phyloP scores from a whole-genome alignment of 1,139 yeast species.

The Sugiyamaella xylanicola region DNA sequence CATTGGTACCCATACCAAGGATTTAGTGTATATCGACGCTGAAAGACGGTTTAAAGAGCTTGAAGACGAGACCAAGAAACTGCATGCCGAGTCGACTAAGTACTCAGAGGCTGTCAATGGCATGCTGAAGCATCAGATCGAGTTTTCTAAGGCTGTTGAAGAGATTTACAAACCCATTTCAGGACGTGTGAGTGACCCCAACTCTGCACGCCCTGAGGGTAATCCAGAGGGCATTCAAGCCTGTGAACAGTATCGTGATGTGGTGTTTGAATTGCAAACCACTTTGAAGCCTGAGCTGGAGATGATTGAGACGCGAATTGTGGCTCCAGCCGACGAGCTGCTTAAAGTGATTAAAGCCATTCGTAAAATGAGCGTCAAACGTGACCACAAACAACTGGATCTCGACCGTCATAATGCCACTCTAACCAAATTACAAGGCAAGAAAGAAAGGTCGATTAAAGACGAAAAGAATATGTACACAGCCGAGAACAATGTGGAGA shows the following conservation, averaged over 20 bases:
- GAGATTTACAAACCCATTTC: slow-evolving; percentile 95
- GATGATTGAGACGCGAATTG: slow-evolving; percentile 84
- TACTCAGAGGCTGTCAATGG: slow-evolving; percentile 91
- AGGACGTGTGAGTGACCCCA: slow-evolving; percentile 89
- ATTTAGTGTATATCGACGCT: slow-evolving; percentile 90
- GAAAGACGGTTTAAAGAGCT: slow-evolving; percentile 93
- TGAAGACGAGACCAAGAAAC: slow-evolving; percentile 83
- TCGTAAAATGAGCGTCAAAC: slow-evolving; percentile 90
- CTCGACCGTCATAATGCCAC: slow-evolving; percentile 80
- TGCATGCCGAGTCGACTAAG: slow-evolving; percentile 86
- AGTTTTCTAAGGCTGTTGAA: slow-evolving; percentile 89
- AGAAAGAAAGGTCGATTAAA: slow-evolving; percentile 79
- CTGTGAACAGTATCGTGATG: slow-evolving; percentile 84
- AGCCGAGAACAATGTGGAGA: slow-evolving; percentile 84
- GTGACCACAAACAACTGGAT: slow-evolving; percentile 94
- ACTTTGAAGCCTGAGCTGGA: slow-evolving; percentile 91
- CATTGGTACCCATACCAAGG: slow-evolving; percentile 74
- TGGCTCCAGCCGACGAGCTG: slow-evolving; percentile 89
- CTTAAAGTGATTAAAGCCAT: slow-evolving; percentile 77
- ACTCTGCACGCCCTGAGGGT: slow-evolving; percentile 81
- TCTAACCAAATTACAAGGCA: slow-evolving; percentile 70
- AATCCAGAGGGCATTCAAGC: slow-evolving; percentile 97
- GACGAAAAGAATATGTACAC: slow-evolving; percentile 89
- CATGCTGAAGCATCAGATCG: slow-evolving; percentile 90
- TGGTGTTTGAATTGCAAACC: slow-evolving; percentile 81